Evolutionary conservation across 371 early-diverging fungal genomes (phyloP).

Genomic region (Nosema muscidifuracis): DNA sequence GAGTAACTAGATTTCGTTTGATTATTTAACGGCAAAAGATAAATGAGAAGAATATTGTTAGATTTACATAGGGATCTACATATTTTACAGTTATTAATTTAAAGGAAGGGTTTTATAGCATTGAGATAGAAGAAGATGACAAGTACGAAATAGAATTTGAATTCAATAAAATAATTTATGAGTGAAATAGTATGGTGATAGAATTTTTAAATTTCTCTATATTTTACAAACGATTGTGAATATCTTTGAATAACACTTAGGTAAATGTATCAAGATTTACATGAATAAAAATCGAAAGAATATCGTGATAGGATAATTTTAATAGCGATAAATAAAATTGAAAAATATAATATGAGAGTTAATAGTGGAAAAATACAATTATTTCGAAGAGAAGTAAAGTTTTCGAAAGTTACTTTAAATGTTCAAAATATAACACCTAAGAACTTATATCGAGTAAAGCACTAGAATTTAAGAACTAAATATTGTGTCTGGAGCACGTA

Average conservation of each 20-base stretch:
- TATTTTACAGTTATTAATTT: conserved; percentile 43
- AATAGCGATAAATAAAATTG: too few species aligned
- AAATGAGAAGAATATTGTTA: too few species aligned
- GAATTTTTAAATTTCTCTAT: too few species aligned
- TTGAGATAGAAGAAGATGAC: conserved; percentile 28
- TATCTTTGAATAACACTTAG: too few species aligned
- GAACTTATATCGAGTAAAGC: conserved; percentile 24
- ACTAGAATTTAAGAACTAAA: conserved; percentile 7
- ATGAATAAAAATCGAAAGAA: too few species aligned
- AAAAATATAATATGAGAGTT: not conserved
- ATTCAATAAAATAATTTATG: not conserved
- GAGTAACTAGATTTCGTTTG: too few species aligned
- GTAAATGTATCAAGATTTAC: too few species aligned
- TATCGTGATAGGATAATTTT: too few species aligned
- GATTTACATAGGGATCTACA: too few species aligned
- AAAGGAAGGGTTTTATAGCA: conserved; percentile 42
- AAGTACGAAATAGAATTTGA: conserved; percentile 49
- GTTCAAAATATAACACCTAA: conserved; percentile 3
- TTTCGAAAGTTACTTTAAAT: conserved; percentile 27
- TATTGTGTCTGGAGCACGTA: not conserved
- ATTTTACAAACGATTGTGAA: too few species aligned
- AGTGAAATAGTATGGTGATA: conserved; percentile 29
- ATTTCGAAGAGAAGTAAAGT: conserved; percentile 15
- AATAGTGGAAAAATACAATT: conserved; percentile 31
- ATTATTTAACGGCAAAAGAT: too few species aligned